A percentile compares a stretch with the other conserved stretches of the same genome.
phyloP scores from a whole-genome alignment of 768 basidiomycete species.

The Rubroboletus satanas region DNA sequence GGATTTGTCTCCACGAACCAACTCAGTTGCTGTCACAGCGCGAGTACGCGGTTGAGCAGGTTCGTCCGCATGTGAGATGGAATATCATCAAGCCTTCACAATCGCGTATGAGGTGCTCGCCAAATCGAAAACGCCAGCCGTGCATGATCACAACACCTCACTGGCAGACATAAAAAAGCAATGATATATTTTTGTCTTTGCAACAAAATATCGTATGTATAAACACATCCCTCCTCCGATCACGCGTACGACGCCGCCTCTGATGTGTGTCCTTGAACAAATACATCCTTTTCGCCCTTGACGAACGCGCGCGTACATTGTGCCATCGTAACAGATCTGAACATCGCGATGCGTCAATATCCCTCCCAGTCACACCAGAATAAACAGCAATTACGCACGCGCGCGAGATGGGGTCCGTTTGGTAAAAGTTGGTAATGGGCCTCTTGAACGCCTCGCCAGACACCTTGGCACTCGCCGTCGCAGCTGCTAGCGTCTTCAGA shows the following conservation, averaged over 20 bases:
- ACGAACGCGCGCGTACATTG: conserved; percentile 87
- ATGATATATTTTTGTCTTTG: conserved; percentile 9
- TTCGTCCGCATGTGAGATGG: too few relatives aligned
- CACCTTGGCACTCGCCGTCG: conserved; percentile 52
- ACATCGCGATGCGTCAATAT: neutral
- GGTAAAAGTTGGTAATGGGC: conserved; percentile 91
- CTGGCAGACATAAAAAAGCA: neutral
- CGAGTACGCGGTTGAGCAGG: too few relatives aligned
- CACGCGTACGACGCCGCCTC: conserved; percentile 15
- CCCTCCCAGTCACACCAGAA: neutral
- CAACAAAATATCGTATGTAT: conserved; percentile 1
- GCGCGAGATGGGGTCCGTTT: conserved; percentile 92
- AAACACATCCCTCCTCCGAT: neutral
- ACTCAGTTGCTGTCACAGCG: too few relatives aligned
- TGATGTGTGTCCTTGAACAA: neutral
- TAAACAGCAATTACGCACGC: conserved; percentile 55
- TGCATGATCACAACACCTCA: neutral
- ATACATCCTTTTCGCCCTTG: conserved; percentile 46
- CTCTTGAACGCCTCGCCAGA: conserved; percentile 63
- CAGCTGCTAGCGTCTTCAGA: conserved; percentile 51
- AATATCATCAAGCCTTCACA: too few relatives aligned
- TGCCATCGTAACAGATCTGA: conserved; percentile 92
- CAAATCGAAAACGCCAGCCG: neutral
- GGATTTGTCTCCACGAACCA: too few relatives aligned
- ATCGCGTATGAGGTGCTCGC: neutral